Base-by-base conservation (phyloP, 441 rosid genomes). In the Gossypium davidsonii region DNA sequence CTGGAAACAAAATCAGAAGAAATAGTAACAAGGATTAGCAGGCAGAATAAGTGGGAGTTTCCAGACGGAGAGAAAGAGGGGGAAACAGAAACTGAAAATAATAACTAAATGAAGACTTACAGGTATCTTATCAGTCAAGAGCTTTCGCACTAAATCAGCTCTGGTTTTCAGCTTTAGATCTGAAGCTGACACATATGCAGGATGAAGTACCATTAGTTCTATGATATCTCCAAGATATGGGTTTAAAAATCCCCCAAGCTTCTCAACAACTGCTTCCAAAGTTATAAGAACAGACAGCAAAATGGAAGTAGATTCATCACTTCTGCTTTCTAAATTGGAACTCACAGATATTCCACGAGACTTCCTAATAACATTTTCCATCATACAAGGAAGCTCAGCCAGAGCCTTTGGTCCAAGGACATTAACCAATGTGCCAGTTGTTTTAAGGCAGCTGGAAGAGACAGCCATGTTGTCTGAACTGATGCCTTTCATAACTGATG, bases 381-480 rank as follows among this genome's bases (percentile, higher is more conserved):
- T 91, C 77, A 93, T 72, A 77, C 68, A 70, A 49, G 98, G 97
- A 70, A 96, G 93, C 82, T 89, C 94, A 70, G 78, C 51, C 31
- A 96, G 85, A 55, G 98, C 96, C 84, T 84, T 91, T 61, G 91
- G 88, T 70, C 98, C 99, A 79, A 93, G 90, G 72, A 90, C 92
- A 86, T 87, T 86, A 76, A 93, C 83, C 74, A 96, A 76, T 73
- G 96, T 89, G 75, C 92, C 94, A 58, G 89, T 81, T 48, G 98
- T 80, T 56, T 85, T 88, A 51, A 96, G 93, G 78, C 93, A 90
- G 86, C 92, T 82, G 75, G 96, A 88, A 73, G 97, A 88, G 63
- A 93, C 71, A 21, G 83, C 89, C 79, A 83, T 74, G 79, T 84
- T 80, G 52, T 52, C 74, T 6, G 97, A 96, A 74, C 81, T 73